Evolutionary conservation across 2,329 filamentous ascomycete species (phyloP), one percentile per base, ranked within the genome.

Genomic region (Cryphonectria naterciae): DNA sequence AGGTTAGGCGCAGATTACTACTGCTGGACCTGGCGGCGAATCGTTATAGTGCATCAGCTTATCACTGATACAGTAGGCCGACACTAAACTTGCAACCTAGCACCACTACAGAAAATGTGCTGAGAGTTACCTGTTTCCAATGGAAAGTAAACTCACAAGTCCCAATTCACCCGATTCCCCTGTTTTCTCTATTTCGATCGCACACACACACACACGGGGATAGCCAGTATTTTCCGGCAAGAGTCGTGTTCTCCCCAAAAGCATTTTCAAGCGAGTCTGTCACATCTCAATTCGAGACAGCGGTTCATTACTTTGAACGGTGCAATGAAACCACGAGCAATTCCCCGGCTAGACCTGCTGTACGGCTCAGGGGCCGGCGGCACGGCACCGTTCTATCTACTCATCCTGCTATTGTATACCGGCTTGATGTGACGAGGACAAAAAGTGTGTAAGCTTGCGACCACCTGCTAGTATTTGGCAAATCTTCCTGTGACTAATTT

Each of bases 1-100:
- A 22, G 56, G 32, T 60, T 28, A 32, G 25, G 56, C 32, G 56
- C 28, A 35, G 56, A 60, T 37, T 60, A 60, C 56, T 60, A 1
- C 28, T 60, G 28, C 56, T 60, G 56, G 25, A 7, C 54, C 54
- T 58, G 54, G 8, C 17, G 32, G 32, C 19, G 17, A 39, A 39
- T n/a, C 35, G 17, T 39, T 61, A 61, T 19, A 61, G 58, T 39
- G 58, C 58, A 37, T 61, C 58, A 61, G 58, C 58, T 61, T 37
- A 61, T 22, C 28, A n/a, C 52, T 56, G 22, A 13, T 28, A 28
- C 25, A 1, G n/a, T 15, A 17, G 22, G 22, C 46, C 46, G 22
- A 3, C 22, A 49, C 46, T 49, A 49, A 7, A 19, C 46, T 8
- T 49, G 46, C 7, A n/a, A 22, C 46, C 5, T 22, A n/a, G 19